Conservation (phyloP, 257 asterid species). For the Solanum chmielewskii region DNA sequence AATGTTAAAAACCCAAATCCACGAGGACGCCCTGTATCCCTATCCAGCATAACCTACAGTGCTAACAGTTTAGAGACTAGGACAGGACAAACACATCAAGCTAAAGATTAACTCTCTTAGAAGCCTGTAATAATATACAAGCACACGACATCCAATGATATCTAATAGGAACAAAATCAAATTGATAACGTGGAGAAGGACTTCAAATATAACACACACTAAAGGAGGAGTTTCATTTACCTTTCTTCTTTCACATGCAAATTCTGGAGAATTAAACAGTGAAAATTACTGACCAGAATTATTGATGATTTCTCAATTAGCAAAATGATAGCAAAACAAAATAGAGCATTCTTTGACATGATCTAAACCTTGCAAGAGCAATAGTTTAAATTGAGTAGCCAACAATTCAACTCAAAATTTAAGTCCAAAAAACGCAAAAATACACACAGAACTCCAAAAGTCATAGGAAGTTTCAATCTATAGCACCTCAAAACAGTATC, state of each 20-base stretch:
- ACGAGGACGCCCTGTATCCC: slow-evolving; percentile 98
- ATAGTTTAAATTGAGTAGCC: background rate
- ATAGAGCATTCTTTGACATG: background rate
- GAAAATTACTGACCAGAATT: background rate
- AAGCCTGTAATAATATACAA: background rate
- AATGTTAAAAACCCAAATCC: slow-evolving; percentile 96
- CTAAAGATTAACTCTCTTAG: background rate
- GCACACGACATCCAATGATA: background rate
- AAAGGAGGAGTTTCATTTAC: background rate
- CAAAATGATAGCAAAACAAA: background rate
- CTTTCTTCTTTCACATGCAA: background rate
- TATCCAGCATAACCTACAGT: slow-evolving; percentile 75
- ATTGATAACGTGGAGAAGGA: background rate
- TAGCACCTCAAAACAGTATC: background rate
- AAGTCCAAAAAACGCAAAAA: background rate
- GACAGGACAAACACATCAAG: background rate
- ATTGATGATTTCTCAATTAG: background rate
- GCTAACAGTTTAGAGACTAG: background rate
- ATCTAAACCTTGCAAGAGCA: background rate
- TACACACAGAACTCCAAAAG: background rate
- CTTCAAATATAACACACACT: background rate
- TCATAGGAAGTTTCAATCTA: background rate
- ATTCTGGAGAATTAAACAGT: background rate
- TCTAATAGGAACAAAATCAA: background rate
- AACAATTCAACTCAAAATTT: background rate